Evolutionary conservation across 371 early-diverging fungal species (phyloP).

Genomic region (Mortierella sp.): DNA sequence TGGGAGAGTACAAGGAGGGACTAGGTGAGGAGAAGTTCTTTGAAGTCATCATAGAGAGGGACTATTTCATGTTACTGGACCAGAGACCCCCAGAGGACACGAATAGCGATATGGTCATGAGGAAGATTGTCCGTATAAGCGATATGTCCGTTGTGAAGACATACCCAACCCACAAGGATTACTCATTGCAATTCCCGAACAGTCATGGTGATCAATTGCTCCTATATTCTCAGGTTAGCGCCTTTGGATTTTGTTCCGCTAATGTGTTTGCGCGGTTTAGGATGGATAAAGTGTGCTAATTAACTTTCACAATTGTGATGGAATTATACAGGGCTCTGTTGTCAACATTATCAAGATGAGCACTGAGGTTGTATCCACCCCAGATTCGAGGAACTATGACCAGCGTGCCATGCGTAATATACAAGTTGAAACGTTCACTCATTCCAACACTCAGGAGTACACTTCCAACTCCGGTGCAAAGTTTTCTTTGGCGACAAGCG

Average conservation of each 20-base stretch:
- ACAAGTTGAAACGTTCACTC: neutral
- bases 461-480: neutral
- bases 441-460: neutral
- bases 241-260: neutral
- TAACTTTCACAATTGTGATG: neutral
- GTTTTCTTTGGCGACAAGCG: neutral
- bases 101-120: neutral
- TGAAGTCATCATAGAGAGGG: constrained; percentile 4
- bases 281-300: too few species aligned
- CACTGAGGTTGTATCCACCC: neutral
- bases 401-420: neutral
- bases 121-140: neutral
- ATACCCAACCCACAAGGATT: constrained; percentile 5
- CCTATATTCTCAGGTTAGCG: constrained; percentile 1
- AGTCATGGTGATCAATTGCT: neutral
- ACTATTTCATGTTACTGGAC: constrained; percentile 6
- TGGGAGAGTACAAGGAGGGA: constrained; percentile 7
- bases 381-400: neutral
- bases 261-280: too few species aligned
- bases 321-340: constrained; percentile 14
- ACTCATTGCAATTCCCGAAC: neutral
- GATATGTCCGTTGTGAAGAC: neutral
- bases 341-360: constrained; percentile 11
- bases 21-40: constrained; percentile 7
- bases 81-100: neutral